Percentiles rank a stretch among this genome's conserved stretches.
Conservation (phyloP, 2,329 filamentous ascomycete genomes). For the Neofusicoccum cordaticola region DNA sequence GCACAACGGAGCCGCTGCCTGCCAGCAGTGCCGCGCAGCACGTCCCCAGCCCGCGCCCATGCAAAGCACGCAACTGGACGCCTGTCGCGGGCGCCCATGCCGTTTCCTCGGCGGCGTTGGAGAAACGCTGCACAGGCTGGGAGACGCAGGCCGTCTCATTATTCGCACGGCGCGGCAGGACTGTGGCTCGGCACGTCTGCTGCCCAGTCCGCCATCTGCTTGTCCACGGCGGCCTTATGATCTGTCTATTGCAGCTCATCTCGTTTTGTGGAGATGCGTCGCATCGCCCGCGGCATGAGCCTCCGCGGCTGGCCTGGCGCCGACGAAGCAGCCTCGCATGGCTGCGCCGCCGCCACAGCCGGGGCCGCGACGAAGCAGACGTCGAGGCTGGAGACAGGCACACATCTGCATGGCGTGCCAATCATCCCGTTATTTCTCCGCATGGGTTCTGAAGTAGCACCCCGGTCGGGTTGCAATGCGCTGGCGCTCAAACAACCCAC, state of each 20-base stretch:
- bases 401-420: neutral
- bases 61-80: neutral
- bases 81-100: neutral
- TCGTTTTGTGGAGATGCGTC: neutral
- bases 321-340: neutral
- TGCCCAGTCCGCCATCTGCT: neutral
- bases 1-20: no score
- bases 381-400: no score
- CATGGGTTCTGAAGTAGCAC: neutral
- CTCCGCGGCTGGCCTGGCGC: neutral
- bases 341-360: neutral
- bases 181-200: neutral
- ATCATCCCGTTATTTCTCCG: conserved; percentile 1
- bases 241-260: neutral
- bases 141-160: no score
- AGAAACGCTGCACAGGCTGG: no score
- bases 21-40: neutral
- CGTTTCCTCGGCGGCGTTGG: neutral
- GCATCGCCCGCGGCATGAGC: neutral
- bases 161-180: neutral
- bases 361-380: no score
- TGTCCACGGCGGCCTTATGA: neutral
- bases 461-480: neutral
- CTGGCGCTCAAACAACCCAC: conserved; percentile 7
- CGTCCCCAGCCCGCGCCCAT: neutral